These are phyloP conservation scores for Rhizoclosmatium globosum DNA, from an alignment of 192 early-diverging fungal species.

Conservation along the genomic window DNA sequence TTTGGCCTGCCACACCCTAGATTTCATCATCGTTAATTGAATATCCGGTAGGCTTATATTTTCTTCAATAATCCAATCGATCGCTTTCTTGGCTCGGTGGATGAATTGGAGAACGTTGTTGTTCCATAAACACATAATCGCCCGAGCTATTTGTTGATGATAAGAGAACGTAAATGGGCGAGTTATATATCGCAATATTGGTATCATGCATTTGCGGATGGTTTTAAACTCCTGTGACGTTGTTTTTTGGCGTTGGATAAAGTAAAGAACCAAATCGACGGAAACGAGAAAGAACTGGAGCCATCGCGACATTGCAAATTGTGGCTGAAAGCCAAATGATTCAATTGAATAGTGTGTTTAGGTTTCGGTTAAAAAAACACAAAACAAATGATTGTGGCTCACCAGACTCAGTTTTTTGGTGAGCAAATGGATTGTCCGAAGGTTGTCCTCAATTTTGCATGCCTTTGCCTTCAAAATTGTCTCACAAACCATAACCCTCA, in stretches of 20 bases:
- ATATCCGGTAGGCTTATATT: background rate
- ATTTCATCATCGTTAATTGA: background rate
- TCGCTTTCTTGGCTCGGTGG: background rate
- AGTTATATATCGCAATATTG: background rate
- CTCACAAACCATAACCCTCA: background rate
- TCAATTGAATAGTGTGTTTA: too few relatives aligned
- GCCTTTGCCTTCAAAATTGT: background rate
- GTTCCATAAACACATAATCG: background rate
- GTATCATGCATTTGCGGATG: background rate
- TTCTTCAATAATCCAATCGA: background rate
- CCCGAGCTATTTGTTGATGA: background rate
- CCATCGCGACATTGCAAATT: background rate
- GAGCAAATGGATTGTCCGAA: background rate
- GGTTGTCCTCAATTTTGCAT: background rate
- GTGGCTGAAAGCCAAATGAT: background rate
- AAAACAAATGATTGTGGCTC: background rate
- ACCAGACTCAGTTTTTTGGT: background rate
- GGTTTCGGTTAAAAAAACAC: background rate
- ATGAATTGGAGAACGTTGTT: background rate
- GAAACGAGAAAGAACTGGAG: background rate
- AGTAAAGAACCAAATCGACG: background rate
- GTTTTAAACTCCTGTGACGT: background rate
- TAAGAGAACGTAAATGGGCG: background rate
- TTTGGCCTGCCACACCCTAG: background rate
- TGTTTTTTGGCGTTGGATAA: background rate